Evolutionary conservation across 345 rosid species (phyloP).

Genomic region (Eucalyptus fibrosa): DNA sequence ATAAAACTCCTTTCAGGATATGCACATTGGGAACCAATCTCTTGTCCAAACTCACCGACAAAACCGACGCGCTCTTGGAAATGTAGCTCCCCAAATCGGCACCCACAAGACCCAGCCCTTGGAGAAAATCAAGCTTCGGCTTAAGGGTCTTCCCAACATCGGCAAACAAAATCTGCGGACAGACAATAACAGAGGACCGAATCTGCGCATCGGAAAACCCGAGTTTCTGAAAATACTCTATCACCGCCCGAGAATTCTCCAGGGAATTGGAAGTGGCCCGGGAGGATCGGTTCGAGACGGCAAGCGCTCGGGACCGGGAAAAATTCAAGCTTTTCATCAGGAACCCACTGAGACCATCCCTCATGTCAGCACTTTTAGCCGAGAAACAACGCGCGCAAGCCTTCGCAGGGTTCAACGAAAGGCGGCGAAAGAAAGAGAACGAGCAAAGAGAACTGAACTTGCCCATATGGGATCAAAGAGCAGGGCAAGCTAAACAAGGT

Average conservation of each 20-base stretch:
- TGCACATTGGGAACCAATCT: slow-evolving; percentile 11
- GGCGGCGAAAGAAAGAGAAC: background rate
- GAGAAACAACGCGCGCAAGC: background rate
- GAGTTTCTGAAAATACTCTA: background rate
- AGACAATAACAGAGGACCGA: background rate
- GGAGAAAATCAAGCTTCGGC: slow-evolving; percentile 19
- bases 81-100: slow-evolving; percentile 6
- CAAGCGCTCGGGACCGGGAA: background rate
- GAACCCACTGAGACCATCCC: background rate
- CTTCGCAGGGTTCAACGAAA: background rate
- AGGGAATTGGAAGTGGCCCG: background rate
- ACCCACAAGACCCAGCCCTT: slow-evolving; percentile 13
- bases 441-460: background rate
- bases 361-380: background rate
- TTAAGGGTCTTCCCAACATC: background rate
- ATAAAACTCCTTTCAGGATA: slow-evolving; percentile 1
- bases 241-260: slow-evolving; percentile 1
- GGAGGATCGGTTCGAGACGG: background rate
- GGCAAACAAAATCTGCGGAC: slow-evolving; percentile 10
- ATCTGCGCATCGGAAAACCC: slow-evolving; percentile 12
- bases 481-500: background rate
- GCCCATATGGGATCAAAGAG: background rate
- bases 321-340: background rate
- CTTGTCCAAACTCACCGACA: slow-evolving; percentile 5
- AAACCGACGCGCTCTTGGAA: background rate